Evolutionary conservation across 129 eudicot species (phyloP).

Genomic region (Pseudognaphalium luteoalbum): DNA sequence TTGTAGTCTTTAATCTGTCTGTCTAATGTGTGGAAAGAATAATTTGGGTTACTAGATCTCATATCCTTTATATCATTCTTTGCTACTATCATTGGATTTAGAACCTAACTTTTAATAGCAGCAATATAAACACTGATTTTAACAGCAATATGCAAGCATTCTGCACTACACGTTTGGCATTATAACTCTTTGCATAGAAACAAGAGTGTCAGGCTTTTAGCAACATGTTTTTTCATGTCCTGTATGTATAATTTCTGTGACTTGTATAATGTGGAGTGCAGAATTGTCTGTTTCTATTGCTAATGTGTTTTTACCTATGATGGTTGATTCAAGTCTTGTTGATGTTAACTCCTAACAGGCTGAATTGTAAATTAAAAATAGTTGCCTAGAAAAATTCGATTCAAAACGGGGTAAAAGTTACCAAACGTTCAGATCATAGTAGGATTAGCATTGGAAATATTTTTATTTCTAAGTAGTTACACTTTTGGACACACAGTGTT

Average conservation of each 20-base stretch:
- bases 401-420: too few relatives aligned
- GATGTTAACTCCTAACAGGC: too few relatives aligned
- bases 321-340: neutral
- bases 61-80: neutral
- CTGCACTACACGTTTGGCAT: neutral
- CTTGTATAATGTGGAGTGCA: neutral
- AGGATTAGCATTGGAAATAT: too few relatives aligned
- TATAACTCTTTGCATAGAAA: neutral
- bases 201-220: conserved; percentile 4
- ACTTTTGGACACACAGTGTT: too few relatives aligned
- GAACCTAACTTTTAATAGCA: neutral
- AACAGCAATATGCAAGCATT: neutral
- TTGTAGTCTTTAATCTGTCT: neutral
- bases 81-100: neutral
- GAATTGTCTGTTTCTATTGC: neutral
- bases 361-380: too few relatives aligned
- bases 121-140: neutral
- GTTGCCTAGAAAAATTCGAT: too few relatives aligned
- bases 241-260: neutral
- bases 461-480: too few relatives aligned
- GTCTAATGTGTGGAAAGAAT: neutral
- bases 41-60: neutral
- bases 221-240: neutral
- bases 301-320: neutral
- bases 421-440: too few relatives aligned